Conservation (phyloP, 2,329 filamentous ascomycete species). For the Exophiala sideris region DNA sequence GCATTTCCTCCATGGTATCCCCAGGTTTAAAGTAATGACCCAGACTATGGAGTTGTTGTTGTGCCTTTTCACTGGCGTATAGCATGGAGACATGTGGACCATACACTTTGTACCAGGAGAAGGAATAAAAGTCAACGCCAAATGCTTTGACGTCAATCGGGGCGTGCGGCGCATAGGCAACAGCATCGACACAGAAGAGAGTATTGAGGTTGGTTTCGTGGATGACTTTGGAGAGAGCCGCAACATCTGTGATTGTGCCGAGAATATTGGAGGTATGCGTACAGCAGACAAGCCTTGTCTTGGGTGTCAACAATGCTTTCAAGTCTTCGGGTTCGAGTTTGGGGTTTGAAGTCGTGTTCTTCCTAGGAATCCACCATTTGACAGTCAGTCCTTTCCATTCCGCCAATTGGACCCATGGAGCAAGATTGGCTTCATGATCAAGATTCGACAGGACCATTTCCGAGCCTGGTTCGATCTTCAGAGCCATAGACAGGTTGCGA, state of each 20-base stretch:
- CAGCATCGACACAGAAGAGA: constrained; percentile 69
- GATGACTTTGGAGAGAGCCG: constrained; percentile 36
- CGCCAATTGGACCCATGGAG: constrained; percentile 69
- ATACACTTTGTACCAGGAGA: constrained; percentile 81
- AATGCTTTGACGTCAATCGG: constrained; percentile 64
- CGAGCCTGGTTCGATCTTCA: constrained; percentile 55
- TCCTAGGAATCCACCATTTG: constrained; percentile 65
- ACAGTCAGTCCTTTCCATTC: constrained; percentile 57
- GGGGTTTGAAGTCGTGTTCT: constrained; percentile 56
- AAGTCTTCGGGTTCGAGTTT: constrained; percentile 59
- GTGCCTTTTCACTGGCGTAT: constrained; percentile 60
- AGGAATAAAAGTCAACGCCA: constrained; percentile 72
- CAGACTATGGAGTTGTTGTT: constrained; percentile 54
- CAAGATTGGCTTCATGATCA: constrained; percentile 76
- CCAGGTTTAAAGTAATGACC: constrained; percentile 66
- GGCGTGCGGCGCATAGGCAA: constrained; percentile 72
- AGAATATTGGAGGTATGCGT: constrained; percentile 74
- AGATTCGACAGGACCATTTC: constrained; percentile 69
- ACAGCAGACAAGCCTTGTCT: constrained; percentile 66
- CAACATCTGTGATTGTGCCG: constrained; percentile 60
- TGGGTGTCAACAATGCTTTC: constrained; percentile 55
- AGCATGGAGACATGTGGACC: constrained; percentile 71
- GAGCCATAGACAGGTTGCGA: constrained; percentile 62
- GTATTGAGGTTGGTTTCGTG: constrained; percentile 49
- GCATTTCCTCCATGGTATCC: constrained; percentile 61